These are phyloP conservation scores for Desmodesmus armatus DNA, from an alignment of 139 green algal genomes.

Conservation along the genomic window DNA sequence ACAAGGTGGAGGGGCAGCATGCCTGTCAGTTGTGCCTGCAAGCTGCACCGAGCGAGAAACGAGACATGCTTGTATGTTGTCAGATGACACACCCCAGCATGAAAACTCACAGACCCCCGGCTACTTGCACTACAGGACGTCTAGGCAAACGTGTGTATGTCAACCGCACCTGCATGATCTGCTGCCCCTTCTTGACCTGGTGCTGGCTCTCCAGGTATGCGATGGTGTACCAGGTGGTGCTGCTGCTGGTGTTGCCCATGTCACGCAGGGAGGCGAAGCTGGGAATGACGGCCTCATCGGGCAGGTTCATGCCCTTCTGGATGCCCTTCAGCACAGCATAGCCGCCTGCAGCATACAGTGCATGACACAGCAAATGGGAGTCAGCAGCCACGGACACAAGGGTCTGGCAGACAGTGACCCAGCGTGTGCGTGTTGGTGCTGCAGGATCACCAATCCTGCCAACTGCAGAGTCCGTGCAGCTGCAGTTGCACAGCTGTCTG, in stretches of 20 bases:
- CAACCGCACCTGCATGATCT: conserved; percentile 44
- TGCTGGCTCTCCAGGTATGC: conserved; percentile 55
- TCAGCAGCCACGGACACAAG: background rate
- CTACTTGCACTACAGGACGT: background rate
- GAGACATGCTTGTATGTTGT: background rate
- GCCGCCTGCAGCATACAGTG: conserved; percentile 46
- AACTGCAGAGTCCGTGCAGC: no score
- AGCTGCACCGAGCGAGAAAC: background rate
- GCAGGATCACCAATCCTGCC: no score
- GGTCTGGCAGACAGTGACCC: background rate
- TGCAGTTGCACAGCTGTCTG: background rate
- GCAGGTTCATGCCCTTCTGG: conserved; percentile 62
- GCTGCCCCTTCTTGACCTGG: conserved; percentile 47
- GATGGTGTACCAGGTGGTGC: conserved; percentile 62
- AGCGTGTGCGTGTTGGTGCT: background rate
- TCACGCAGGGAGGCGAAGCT: conserved; percentile 64
- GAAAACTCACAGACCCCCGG: background rate
- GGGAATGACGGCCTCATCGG: conserved; percentile 56
- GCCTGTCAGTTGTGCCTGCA: background rate
- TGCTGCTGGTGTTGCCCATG: conserved; percentile 68
- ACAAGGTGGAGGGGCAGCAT: background rate
- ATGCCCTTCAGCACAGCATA: conserved; percentile 76
- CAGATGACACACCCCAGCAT: background rate
- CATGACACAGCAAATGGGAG: background rate
- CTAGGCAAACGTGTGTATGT: background rate